Conservation (phyloP, 192 early-diverging fungal species). For the Coemansia sp. region DNA sequence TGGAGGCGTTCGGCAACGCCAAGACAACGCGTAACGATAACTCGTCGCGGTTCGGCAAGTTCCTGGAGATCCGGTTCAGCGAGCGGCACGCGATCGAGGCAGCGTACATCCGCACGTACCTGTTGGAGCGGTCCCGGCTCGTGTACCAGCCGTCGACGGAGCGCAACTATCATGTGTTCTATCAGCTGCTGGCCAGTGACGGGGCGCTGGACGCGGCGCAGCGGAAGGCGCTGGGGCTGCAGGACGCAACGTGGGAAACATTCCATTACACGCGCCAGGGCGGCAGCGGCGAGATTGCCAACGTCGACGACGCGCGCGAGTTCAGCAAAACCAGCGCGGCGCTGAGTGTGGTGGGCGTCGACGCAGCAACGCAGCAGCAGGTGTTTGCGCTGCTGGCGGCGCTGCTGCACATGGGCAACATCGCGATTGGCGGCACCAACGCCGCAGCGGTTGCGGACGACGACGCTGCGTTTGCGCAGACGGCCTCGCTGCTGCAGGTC, state of each 20-base stretch:
- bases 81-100: constrained; percentile 82
- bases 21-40: constrained; percentile 99
- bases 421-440: constrained; percentile 69
- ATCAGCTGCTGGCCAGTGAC: constrained; percentile 83
- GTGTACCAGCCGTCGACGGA: constrained; percentile 91
- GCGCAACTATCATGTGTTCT: constrained; percentile 99
- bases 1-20: constrained; percentile 99
- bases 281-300: constrained; percentile 72
- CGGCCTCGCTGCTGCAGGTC: constrained; percentile 76
- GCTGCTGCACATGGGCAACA: constrained; percentile 93
- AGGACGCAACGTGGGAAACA: constrained; percentile 54
- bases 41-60: constrained; percentile 97
- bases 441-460: constrained; percentile 74
- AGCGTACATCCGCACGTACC: constrained; percentile 92
- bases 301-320: constrained; percentile 91
- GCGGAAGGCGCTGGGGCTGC: constrained; percentile 24
- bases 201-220: constrained; percentile 69
- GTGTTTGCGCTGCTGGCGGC: constrained; percentile 92
- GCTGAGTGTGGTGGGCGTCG: constrained; percentile 83
- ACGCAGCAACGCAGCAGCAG: constrained; percentile 77
- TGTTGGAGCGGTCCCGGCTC: constrained; percentile 93
- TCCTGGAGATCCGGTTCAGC: constrained; percentile 95
- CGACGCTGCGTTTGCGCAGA: constrained; percentile 69
- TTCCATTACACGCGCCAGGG: constrained; percentile 93
- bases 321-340: constrained; percentile 86